Base-by-base conservation (phyloP, 1,139 yeast species). In the Yamadazyma atlantica region DNA sequence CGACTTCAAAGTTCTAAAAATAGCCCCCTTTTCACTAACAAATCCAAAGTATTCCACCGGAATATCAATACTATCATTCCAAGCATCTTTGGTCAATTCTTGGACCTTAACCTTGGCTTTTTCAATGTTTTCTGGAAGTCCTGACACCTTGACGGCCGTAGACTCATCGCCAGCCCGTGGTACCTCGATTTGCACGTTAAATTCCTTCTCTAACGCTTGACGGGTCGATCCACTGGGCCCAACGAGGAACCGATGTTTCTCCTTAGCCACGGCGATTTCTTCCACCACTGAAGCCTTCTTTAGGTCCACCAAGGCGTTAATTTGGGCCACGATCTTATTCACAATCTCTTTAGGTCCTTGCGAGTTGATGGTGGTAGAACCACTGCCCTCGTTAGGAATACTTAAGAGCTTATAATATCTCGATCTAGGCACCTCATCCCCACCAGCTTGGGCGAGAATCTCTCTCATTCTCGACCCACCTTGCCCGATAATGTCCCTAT, bases 221-320 rank as follows among this genome's bases (percentile, higher is more conserved):
- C 92, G 87, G 41, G 78, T 75, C 11, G 80, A 57, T 30, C 97
- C 97, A 43, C 82, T 82, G 31, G 90, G 80, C 28, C 97, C 97
- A 60, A 92, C 80, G 43, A 92, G 58, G 16, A 80, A 71, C 52
- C 89, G 78, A 53, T 87, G 94, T 57, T 83, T 84, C 41, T 82
- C 85, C 58, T 81, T 79, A 31, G 94, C 77, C 50, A 92, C 73
- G 8, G 75, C 81, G 39, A 81, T 56, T 24, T 70, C 73, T 45
- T 74, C 83, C 32, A 74, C 67, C 26, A 80, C 69, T 37, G 81
- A 71, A 41, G 81, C 79, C 57, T 87, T 88, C 46, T 79, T 78
- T 27, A 78, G 80, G 14, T 68, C 75, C 26, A 89, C 84, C 42
- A 90, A 69, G 38, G 71, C 73, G 45, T 80, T 70, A 51, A 94